Evolutionary conservation across 2,329 filamentous ascomycete species (phyloP), one percentile per base, ranked within the genome.

Genomic region (Claviceps capensis): DNA sequence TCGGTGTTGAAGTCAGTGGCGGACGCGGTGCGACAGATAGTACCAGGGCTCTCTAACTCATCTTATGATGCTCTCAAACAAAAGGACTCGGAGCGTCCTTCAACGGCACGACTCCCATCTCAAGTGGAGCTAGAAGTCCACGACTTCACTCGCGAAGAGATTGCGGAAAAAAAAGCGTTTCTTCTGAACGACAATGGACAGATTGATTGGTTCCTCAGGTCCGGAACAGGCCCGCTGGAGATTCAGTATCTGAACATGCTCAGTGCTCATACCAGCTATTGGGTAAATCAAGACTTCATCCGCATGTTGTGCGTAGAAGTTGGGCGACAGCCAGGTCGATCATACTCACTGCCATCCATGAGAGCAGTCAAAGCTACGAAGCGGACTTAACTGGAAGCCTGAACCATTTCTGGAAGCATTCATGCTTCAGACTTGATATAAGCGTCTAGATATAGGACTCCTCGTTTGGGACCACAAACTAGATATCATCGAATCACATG

Each of bases 221-320:
- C 88, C 7, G 86, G 88, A 0, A 85, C 87, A 1, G 93, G 93
- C 0, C 85, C 90, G 4, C 72, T 98, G 38, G 93, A 95, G 67
- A 89, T 96, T 23, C 90, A 97, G 68, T 98, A 98, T 64, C 69
- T 97, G 38, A 96, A 95, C 59, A 98, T 98, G 93, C 71, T 98
- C 51, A 87, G 88, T 53, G 93, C 93, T 8, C 93, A 98, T 67
- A 89, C 87, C 52, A 91, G 86, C 64, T 98, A 98, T 67, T 98
- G 93, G 93, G 77, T 81, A 2, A 82, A 86, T 60, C 79, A 74
- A 30, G 93, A 97, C 64, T 90, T 98, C 65, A 83, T 95, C n/a
- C 74, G 90, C 45, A 83, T 97, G 73, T 69, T 97, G 48, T 94
- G 94, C 44, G 74, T 91, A 36, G 93, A 98, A 68, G 82, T 94